A percentile compares a stretch with the other conserved stretches of the same genome.
Conservation (phyloP, 805 yeast genomes). For the Candida patagonica region DNA sequence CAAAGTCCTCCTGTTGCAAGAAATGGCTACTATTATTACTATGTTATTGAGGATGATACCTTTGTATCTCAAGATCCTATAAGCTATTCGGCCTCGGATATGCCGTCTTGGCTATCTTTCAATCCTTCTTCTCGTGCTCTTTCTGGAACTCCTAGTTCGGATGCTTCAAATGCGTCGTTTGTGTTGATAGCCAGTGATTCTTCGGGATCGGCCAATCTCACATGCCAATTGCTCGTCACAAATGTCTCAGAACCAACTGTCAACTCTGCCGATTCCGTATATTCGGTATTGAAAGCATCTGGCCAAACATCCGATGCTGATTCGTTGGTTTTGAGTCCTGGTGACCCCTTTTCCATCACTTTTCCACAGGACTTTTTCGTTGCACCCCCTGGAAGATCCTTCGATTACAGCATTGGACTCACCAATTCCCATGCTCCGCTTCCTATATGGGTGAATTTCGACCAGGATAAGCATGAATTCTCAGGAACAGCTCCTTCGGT, state of each 20-base stretch:
- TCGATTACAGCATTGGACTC: constrained; percentile 69
- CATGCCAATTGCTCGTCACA: constrained; percentile 56
- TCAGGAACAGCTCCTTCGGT: constrained; percentile 84
- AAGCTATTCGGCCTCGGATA: constrained; percentile 43
- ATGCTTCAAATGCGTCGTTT: constrained; percentile 36
- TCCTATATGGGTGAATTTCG: constrained; percentile 82
- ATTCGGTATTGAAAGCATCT: constrained; percentile 45
- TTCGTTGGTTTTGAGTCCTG: constrained; percentile 68
- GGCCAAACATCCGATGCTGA: constrained; percentile 72
- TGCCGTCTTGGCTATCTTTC: constrained; percentile 76
- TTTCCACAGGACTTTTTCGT: constrained; percentile 57
- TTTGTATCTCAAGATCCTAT: constrained; percentile 41
- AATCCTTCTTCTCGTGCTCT: constrained; percentile 53
- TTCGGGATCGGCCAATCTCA: constrained; percentile 35
- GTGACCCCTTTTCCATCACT: constrained; percentile 51
- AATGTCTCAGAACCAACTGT: constrained; percentile 42
- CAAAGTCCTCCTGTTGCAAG: constrained; percentile 89
- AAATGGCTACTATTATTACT: constrained; percentile 48
- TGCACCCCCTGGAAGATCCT: constrained; percentile 28
- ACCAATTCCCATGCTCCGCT: constrained; percentile 77
- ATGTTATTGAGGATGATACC: constrained; percentile 63
- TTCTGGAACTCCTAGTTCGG: constrained; percentile 49
- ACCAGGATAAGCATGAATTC: constrained; percentile 48
- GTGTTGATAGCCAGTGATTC: constrained; percentile 56
- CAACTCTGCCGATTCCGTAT: constrained; percentile 36